phyloP scores from a whole-genome alignment of 495 filamentous ascomycete species.

The Opeltia flavorubescens region DNA sequence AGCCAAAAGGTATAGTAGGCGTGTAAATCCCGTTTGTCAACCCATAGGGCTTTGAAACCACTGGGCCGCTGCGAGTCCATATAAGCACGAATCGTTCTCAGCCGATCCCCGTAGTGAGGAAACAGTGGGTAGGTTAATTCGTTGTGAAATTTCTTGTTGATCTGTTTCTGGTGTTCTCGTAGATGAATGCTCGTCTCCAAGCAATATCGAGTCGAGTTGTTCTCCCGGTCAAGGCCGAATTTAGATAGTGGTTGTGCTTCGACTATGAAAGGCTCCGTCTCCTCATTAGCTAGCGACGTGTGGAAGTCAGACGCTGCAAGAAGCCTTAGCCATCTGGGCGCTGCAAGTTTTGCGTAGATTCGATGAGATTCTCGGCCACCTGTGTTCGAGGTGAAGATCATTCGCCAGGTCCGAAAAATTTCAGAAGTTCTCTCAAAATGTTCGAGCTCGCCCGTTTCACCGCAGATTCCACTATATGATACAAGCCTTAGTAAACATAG shows the following conservation, averaged over 20 bases:
- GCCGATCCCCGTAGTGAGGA: slow-evolving; percentile 4
- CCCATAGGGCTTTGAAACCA: slow-evolving; percentile 5
- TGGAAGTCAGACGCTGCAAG: background rate
- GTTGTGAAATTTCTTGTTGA: background rate
- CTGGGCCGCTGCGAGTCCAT: slow-evolving; percentile 9
- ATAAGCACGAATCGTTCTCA: slow-evolving; percentile 3
- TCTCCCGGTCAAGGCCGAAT: background rate
- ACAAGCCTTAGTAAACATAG: background rate
- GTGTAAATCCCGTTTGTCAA: slow-evolving; percentile 4
- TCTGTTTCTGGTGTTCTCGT: background rate
- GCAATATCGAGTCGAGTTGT: background rate
- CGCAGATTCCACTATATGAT: background rate
- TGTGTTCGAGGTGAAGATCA: background rate
- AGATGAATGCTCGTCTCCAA: background rate
- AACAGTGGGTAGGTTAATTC: background rate
- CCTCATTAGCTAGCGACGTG: background rate
- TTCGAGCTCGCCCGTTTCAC: background rate
- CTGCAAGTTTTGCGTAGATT: background rate
- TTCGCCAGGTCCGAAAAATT: background rate
- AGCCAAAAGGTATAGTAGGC: slow-evolving; percentile 10
- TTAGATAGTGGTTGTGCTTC: background rate
- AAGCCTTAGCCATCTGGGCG: background rate
- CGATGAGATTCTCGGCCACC: background rate
- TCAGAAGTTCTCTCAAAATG: background rate
- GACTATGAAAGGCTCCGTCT: background rate